Percentiles rank a stretch among this genome's conserved stretches.
Evolutionary conservation across 306 rosid genomes (phyloP).

Genomic region (Vicia faba): DNA sequence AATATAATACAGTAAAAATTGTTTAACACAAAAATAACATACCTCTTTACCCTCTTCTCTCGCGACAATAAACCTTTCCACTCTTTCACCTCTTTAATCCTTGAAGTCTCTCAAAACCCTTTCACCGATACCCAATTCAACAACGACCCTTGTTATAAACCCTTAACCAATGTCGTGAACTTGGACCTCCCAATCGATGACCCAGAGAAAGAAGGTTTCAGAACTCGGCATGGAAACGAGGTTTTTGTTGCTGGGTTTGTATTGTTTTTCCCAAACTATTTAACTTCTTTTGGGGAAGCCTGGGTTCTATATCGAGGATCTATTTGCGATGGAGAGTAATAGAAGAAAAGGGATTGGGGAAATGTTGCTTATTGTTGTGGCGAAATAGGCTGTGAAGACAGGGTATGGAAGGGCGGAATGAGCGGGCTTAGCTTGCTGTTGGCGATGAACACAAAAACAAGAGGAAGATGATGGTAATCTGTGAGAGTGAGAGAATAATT

Average conservation of each 20-base stretch:
- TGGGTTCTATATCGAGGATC: slow-evolving; percentile 78
- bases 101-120: slow-evolving; percentile 68
- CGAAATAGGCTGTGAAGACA: slow-evolving; percentile 86
- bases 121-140: slow-evolving; percentile 25
- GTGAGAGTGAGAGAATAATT: too few species aligned
- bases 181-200: slow-evolving; percentile 67
- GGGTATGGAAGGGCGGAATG: slow-evolving; percentile 86
- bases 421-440: too few species aligned
- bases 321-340: slow-evolving; percentile 77
- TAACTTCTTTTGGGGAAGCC: slow-evolving; percentile 66
- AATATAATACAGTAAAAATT: too few species aligned
- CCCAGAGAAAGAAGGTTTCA: slow-evolving; percentile 54
- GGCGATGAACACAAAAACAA: too few species aligned
- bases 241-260: slow-evolving; percentile 65
- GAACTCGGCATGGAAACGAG: slow-evolving; percentile 26
- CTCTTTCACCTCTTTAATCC: slow-evolving; percentile 77
- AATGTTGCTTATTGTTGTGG: slow-evolving; percentile 67
- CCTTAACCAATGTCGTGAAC: slow-evolving; percentile 34
- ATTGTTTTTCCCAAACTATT: slow-evolving; percentile 75
- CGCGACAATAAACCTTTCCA: slow-evolving; percentile 54
- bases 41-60: slow-evolving; percentile 70
- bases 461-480: too few species aligned
- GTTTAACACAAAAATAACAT: too few species aligned
- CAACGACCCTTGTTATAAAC: slow-evolving; percentile 43
- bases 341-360: slow-evolving; percentile 79